Conservation (phyloP, 1,284 basidiomycete species). For the Leccinum pachyderme region DNA sequence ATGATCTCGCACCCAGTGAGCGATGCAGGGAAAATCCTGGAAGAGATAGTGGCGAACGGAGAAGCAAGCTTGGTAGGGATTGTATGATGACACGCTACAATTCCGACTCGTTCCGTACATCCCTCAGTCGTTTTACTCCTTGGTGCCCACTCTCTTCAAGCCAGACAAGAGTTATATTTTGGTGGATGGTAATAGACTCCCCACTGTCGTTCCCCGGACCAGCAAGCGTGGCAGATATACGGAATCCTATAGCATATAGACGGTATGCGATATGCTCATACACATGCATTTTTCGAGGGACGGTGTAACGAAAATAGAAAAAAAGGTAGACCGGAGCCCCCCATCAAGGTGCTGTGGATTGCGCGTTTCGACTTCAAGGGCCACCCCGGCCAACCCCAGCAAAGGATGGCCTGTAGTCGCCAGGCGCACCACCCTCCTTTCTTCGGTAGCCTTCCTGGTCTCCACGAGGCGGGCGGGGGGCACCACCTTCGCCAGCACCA, state of each 20-base stretch:
- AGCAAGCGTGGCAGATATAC: neutral
- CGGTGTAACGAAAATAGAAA: neutral
- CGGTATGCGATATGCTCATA: slow-evolving; percentile 39
- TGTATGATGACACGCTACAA: too few relatives aligned
- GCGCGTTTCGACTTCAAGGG: slow-evolving; percentile 55
- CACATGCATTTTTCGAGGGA: slow-evolving; percentile 34
- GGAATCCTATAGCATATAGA: slow-evolving; percentile 30
- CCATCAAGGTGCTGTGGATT: slow-evolving; percentile 38
- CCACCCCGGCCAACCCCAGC: slow-evolving; percentile 87
- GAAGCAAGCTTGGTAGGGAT: slow-evolving; percentile 29
- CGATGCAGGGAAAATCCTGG: slow-evolving; percentile 79
- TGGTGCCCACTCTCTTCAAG: too few relatives aligned
- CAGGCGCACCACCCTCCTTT: slow-evolving; percentile 78
- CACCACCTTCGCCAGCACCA: slow-evolving; percentile 65
- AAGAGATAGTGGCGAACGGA: slow-evolving; percentile 31
- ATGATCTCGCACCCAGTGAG: slow-evolving; percentile 79
- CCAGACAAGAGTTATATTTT: slow-evolving; percentile 13
- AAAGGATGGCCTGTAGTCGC: slow-evolving; percentile 81
- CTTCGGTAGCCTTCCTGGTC: slow-evolving; percentile 90
- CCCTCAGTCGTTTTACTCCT: too few relatives aligned
- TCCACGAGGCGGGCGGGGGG: slow-evolving; percentile 83
- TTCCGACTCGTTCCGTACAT: too few relatives aligned
- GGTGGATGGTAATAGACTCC: slow-evolving; percentile 14
- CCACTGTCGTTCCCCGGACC: neutral
- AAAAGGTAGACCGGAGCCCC: neutral